A percentile compares a stretch with the other conserved stretches of the same genome.
phyloP scores from a whole-genome alignment of 352 stramenopile genomes.

The Globisporangium canariense region DNA sequence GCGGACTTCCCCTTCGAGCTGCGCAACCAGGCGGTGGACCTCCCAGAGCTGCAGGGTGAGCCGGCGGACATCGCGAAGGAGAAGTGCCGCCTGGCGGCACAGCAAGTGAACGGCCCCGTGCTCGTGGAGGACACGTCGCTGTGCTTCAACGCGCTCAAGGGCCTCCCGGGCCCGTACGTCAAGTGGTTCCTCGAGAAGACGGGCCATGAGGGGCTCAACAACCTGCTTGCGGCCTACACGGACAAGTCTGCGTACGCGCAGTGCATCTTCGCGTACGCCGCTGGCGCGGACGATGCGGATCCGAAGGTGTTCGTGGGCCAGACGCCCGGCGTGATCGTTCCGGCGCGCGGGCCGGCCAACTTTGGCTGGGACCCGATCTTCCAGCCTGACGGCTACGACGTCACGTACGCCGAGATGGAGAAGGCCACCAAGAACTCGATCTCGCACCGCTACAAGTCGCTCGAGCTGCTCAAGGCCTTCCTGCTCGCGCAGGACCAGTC shows the following conservation, averaged over 20 bases:
- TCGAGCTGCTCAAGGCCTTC: constrained; percentile 59
- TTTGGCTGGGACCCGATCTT: constrained; percentile 94
- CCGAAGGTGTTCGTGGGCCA: constrained; percentile 92
- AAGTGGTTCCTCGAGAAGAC: constrained; percentile 99
- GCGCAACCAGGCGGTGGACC: constrained; percentile 91
- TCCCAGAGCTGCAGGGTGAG: constrained; percentile 98
- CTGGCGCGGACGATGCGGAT: constrained; percentile 51
- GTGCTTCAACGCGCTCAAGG: constrained; percentile 95
- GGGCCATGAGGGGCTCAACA: constrained; percentile 92
- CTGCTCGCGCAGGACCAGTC: constrained; percentile 18
- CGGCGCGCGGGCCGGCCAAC: constrained; percentile 72
- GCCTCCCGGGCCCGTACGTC: constrained; percentile 95
- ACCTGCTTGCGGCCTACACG: constrained; percentile 91
- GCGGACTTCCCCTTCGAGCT: constrained; percentile 90
- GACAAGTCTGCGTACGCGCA: constrained; percentile 96
- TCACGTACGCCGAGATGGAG: constrained; percentile 91
- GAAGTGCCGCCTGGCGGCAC: constrained; percentile 91
- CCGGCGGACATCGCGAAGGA: constrained; percentile 92
- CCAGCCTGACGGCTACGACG: constrained; percentile 73
- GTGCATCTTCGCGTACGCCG: constrained; percentile 94
- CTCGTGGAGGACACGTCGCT: constrained; percentile 97
- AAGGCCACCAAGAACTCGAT: constrained; percentile 90
- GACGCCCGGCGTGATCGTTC: constrained; percentile 92
- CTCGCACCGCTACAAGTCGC: constrained; percentile 85
- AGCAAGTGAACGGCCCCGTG: constrained; percentile 84